Percentiles rank a stretch among this genome's conserved stretches.
Conservation (phyloP, 2,329 filamentous ascomycete genomes). For the Sporothrix variecibatus region DNA sequence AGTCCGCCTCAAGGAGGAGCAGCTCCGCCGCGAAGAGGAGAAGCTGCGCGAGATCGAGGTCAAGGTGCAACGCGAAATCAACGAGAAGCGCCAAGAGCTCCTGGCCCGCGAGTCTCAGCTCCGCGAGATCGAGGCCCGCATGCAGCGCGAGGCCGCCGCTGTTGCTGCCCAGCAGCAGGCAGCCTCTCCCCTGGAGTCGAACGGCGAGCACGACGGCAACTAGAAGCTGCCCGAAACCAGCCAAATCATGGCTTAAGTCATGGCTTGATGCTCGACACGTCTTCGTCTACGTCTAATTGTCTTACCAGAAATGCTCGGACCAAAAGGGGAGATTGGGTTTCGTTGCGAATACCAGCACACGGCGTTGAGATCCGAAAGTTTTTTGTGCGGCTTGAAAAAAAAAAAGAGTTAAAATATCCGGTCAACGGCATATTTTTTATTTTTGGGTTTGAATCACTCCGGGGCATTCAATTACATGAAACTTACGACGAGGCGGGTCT, state of each 20-base stretch:
- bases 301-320: conserved; percentile 2
- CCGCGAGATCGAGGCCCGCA: conserved; percentile 96
- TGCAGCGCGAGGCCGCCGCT: conserved; percentile 80
- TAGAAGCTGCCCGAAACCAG: conserved; percentile 35
- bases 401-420: conserved; percentile 42
- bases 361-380: conserved; percentile 47
- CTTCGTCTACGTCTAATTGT: not conserved
- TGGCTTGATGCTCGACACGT: conserved; percentile 20
- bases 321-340: conserved; percentile 26
- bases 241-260: conserved; percentile 18
- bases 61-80: conserved; percentile 99
- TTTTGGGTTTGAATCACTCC: conserved; percentile 10
- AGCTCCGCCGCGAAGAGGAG: conserved; percentile 98
- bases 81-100: conserved; percentile 98
- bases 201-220: conserved; percentile 58
- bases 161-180: conserved; percentile 43
- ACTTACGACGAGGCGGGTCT: conserved; percentile 23
- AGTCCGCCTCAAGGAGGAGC: conserved; percentile 98
- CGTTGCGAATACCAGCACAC: conserved; percentile 36
- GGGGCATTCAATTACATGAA: conserved; percentile 15
- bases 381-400: conserved; percentile 12
- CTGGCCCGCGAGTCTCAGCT: conserved; percentile 96
- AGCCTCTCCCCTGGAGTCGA: conserved; percentile 48
- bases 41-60: conserved; percentile 99
- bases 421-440: conserved; percentile 42